Conservation (phyloP, 208 protist genomes). For the Crithidia brevicula region DNA sequence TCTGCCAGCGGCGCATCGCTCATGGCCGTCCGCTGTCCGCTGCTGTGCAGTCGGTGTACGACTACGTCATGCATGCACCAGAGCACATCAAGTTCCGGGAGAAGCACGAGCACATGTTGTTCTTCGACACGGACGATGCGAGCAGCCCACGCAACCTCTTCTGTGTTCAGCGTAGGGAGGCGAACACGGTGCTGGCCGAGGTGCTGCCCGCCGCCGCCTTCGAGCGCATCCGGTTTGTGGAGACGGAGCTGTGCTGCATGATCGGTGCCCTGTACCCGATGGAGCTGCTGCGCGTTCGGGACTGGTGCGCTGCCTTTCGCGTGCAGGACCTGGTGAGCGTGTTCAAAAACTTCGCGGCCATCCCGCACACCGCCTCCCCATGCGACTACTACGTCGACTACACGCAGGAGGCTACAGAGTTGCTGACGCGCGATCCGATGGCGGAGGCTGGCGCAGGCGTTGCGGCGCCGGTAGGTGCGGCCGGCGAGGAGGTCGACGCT, state of each 20-base stretch:
- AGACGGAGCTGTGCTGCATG: slow-evolving; percentile 71
- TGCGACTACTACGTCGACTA: slow-evolving; percentile 81
- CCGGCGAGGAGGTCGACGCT: slow-evolving; percentile 9
- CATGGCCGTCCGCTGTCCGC: slow-evolving; percentile 23
- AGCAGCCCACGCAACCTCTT: slow-evolving; percentile 69
- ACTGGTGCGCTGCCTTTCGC: slow-evolving; percentile 20
- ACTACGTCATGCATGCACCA: slow-evolving; percentile 67
- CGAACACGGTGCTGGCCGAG: slow-evolving; percentile 74
- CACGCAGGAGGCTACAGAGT: slow-evolving; percentile 62
- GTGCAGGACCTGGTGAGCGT: slow-evolving; percentile 31
- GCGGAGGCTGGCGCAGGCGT: slow-evolving; percentile 7
- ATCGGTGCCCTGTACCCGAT: slow-evolving; percentile 62
- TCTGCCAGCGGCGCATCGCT: slow-evolving; percentile 44
- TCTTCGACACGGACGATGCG: slow-evolving; percentile 66
- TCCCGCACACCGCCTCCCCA: slow-evolving; percentile 68
- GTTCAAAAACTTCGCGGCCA: slow-evolving; percentile 56
- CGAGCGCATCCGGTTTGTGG: slow-evolving; percentile 82
- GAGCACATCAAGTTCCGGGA: slow-evolving; percentile 83
- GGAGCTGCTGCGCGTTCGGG: slow-evolving; percentile 70
- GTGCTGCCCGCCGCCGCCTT: slow-evolving; percentile 80
- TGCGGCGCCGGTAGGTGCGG: slow-evolving; percentile 3
- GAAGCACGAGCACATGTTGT: slow-evolving; percentile 75
- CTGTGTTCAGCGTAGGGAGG: slow-evolving; percentile 82
- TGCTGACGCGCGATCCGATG: slow-evolving; percentile 55
- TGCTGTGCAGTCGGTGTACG: slow-evolving; percentile 48